phyloP scores from a whole-genome alignment of 2,329 filamentous ascomycete genomes.

The Aspergillus fructus region DNA sequence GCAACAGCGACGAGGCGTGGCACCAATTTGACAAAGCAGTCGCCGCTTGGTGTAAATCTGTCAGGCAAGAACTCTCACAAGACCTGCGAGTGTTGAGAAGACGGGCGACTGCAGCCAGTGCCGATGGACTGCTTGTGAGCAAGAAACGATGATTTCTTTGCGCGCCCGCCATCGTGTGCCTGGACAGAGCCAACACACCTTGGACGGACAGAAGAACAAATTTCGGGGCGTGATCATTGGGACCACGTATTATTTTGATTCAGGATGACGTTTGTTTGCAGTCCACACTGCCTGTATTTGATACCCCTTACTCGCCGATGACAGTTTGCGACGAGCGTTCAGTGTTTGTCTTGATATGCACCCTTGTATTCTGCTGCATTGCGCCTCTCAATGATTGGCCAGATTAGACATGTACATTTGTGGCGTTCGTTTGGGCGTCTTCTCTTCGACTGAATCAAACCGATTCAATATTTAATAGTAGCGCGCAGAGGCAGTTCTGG shows the following conservation, averaged over 20 bases:
- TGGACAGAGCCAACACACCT: neutral
- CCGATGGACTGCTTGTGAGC: conserved; percentile 8
- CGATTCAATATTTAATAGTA: neutral
- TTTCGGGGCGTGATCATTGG: conserved; percentile 17
- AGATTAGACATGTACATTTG: neutral
- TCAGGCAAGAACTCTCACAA: conserved; percentile 67
- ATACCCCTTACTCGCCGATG: conserved; percentile 23
- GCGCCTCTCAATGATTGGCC: neutral
- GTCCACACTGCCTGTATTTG: conserved; percentile 18
- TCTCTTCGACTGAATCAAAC: neutral
- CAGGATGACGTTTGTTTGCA: conserved; percentile 18
- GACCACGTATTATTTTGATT: conserved; percentile 19
- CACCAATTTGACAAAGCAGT: conserved; percentile 78
- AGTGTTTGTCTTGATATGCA: conserved; percentile 1
- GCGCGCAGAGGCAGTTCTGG: neutral
- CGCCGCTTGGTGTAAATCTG: conserved; percentile 76
- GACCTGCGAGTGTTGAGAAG: conserved; percentile 9
- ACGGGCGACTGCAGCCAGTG: conserved; percentile 12
- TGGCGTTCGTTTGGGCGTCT: neutral
- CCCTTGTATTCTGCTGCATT: neutral
- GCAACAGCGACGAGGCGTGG: conserved; percentile 67
- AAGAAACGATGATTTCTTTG: neutral
- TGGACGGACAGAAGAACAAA: neutral
- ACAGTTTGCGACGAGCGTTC: conserved; percentile 7
- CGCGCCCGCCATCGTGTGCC: neutral